Evolutionary conservation across 169 alveolate species (phyloP).

Genomic region (Fabrea salina): DNA sequence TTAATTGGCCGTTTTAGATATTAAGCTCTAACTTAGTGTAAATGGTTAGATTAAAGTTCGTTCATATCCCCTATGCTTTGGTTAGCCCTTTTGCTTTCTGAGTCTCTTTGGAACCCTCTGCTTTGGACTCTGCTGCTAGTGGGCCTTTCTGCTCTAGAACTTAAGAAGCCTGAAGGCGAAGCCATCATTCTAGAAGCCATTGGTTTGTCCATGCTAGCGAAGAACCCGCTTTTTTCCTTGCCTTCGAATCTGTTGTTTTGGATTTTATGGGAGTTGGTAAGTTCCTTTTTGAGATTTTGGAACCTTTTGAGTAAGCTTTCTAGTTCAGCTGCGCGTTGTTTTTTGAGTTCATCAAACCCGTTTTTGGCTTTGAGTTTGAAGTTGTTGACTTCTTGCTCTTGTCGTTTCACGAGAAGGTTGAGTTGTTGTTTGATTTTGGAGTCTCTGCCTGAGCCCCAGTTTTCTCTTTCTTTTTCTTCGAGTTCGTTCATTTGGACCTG

Average conservation of each 20-base stretch:
- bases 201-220: too few species aligned
- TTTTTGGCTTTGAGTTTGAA: not conserved
- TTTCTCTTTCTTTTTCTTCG: not conserved
- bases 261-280: not conserved
- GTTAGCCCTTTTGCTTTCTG: too few species aligned
- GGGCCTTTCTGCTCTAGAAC: too few species aligned
- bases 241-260: slow-evolving; percentile 28
- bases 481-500: slow-evolving; percentile 21
- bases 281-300: not conserved
- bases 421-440: not conserved
- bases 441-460: slow-evolving; percentile 20
- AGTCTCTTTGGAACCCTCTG: too few species aligned
- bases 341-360: slow-evolving; percentile 21
- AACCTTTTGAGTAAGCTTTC: slow-evolving; percentile 13
- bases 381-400: not conserved
- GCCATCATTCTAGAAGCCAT: too few species aligned
- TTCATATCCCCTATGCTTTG: too few species aligned
- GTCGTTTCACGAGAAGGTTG: not conserved
- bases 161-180: too few species aligned
- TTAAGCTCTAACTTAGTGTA: too few species aligned
- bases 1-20: too few species aligned
- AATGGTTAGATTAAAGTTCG: too few species aligned
- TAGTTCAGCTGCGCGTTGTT: not conserved
- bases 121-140: too few species aligned
- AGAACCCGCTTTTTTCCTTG: slow-evolving; percentile 26